Evolutionary conservation across 139 green algal species (phyloP), one percentile per base, ranked within the genome.

Genomic region (Ettlia oleoabundans): DNA sequence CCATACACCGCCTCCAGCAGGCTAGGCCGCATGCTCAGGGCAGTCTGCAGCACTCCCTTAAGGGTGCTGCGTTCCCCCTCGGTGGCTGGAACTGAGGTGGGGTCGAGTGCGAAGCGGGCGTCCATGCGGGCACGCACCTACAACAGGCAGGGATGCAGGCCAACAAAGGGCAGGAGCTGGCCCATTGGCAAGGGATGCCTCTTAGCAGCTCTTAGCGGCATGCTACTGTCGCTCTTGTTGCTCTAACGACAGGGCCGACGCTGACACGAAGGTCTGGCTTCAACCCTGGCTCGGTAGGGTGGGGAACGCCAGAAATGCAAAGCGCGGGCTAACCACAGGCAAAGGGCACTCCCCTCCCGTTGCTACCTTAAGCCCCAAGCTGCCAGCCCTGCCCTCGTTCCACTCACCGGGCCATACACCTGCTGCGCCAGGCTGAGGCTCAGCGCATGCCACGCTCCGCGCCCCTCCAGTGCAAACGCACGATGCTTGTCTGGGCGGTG

Each of bases 351-450:
- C n/a, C n/a, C n/a, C n/a, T n/a, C n/a, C n/a, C n/a, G n/a, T n/a
- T n/a, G n/a, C n/a, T n/a, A n/a, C n/a, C n/a, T n/a, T n/a, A n/a
- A n/a, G n/a, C n/a, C n/a, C 26, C 62, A 30, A 33, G 10, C 62
- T 68, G 8, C 26, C 62, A 68, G 28, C 13, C 26, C 28, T 68
- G 62, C 62, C 62, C 18, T 24, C 62, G 26, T 40, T 10, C 62
- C 18, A 26, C 77, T 83, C 64, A 83, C 52, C 28, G 93, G 93
- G 0, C 93, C 93, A 5, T 92, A n/a, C 10, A 97, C 65, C 87
- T 97, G 93, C 87, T 97, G 93, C 0, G 82, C 80, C 2, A 90
- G 37, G 1, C 90, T 94, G 6, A 92, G 65, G 64, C 86, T 93
- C 13, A 94, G 85, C 0, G 89, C 83, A 65, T 97, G 92, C 93